phyloP scores from a whole-genome alignment of 1,284 basidiomycete species.

The Rhodofomes roseus region DNA sequence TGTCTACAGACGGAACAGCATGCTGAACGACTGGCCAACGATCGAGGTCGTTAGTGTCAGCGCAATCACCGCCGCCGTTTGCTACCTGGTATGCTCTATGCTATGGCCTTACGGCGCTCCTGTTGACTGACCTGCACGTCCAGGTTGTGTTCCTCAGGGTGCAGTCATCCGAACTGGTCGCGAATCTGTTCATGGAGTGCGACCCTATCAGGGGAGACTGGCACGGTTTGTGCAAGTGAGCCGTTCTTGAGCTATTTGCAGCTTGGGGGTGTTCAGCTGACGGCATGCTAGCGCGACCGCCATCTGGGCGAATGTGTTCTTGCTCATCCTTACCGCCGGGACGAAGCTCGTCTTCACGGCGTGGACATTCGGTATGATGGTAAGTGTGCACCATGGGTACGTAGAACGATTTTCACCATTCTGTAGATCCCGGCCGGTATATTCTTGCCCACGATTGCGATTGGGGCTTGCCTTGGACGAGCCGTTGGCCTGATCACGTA shows the following conservation, averaged over 20 bases:
- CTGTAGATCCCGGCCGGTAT: constrained; percentile 67
- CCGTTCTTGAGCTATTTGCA: not conserved
- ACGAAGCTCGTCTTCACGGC: constrained; percentile 63
- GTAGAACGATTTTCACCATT: not conserved
- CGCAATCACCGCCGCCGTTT: constrained; percentile 63
- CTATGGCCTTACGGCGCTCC: not conserved
- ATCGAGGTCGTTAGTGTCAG: constrained; percentile 60
- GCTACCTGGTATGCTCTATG: constrained; percentile 49
- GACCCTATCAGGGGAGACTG: constrained; percentile 61
- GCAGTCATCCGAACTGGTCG: constrained; percentile 66
- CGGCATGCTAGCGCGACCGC: constrained; percentile 47
- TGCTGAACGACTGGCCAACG: constrained; percentile 58
- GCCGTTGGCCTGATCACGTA: constrained; percentile 68
- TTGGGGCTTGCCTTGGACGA: constrained; percentile 67
- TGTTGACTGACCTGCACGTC: constrained; percentile 26
- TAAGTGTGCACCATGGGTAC: constrained; percentile 23
- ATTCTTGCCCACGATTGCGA: constrained; percentile 70
- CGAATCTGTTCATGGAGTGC: constrained; percentile 72
- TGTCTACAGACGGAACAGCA: constrained; percentile 53
- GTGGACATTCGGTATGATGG: constrained; percentile 79
- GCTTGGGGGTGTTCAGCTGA: not conserved
- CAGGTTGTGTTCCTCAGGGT: constrained; percentile 43
- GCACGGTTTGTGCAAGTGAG: constrained; percentile 74
- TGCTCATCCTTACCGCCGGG: constrained; percentile 56
- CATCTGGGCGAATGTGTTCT: constrained; percentile 62